Conservation (phyloP, 2,329 filamentous ascomycete species). For the Neonectria coccinea region DNA sequence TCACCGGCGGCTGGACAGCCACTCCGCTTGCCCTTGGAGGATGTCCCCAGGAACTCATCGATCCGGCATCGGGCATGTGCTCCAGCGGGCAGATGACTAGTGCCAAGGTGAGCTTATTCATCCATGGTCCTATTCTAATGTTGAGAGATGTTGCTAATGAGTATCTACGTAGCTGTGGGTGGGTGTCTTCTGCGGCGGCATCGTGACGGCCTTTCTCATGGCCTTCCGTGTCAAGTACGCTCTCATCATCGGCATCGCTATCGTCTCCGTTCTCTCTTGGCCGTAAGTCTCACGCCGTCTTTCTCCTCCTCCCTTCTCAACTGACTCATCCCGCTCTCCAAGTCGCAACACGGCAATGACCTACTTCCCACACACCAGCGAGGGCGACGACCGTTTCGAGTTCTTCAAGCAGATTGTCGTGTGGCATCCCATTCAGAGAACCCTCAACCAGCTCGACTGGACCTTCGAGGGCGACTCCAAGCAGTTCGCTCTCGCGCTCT, state of each 20-base stretch:
- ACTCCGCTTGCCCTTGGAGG: slow-evolving; percentile 84
- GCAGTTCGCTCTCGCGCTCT: slow-evolving; percentile 77
- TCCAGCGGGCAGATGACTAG: slow-evolving; percentile 77
- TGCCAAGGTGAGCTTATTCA: slow-evolving; percentile 66
- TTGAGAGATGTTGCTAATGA: slow-evolving; percentile 16
- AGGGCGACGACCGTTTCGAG: slow-evolving; percentile 73
- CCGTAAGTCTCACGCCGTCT: slow-evolving; percentile 61
- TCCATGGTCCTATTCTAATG: background rate
- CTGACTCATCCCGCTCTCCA: background rate
- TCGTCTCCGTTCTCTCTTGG: slow-evolving; percentile 82
- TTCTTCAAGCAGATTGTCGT: slow-evolving; percentile 80
- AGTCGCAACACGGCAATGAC: slow-evolving; percentile 76
- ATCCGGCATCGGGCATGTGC: slow-evolving; percentile 62
- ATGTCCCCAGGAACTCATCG: slow-evolving; percentile 69
- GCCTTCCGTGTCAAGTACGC: slow-evolving; percentile 80
- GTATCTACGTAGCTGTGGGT: slow-evolving; percentile 75
- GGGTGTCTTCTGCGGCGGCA: slow-evolving; percentile 82
- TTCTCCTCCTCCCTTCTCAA: background rate
- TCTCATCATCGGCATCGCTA: slow-evolving; percentile 77
- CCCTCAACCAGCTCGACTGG: slow-evolving; percentile 75
- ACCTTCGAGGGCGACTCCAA: slow-evolving; percentile 64
- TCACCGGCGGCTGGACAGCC: slow-evolving; percentile 73
- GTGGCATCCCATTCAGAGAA: slow-evolving; percentile 76
- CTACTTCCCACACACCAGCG: slow-evolving; percentile 75
- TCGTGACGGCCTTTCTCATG: slow-evolving; percentile 85